These are phyloP conservation scores for Backusella psychrophila DNA, from an alignment of 192 early-diverging fungal genomes.

Conservation along the genomic window DNA sequence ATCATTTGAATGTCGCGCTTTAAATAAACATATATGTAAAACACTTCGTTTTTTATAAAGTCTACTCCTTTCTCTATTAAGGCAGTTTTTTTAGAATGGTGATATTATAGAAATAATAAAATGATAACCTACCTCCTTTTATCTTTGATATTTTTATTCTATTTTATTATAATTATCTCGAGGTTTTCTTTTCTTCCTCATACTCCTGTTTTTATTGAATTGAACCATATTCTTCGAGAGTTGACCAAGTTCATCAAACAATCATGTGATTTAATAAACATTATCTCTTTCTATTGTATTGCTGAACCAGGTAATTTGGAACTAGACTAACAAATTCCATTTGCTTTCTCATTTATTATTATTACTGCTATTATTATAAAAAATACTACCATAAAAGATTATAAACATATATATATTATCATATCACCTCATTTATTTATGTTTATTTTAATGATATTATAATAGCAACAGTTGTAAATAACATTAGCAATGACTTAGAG, in stretches of 20 bases:
- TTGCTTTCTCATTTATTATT: neutral
- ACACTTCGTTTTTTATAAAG: neutral
- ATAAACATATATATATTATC: neutral
- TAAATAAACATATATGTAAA: neutral
- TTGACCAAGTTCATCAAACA: neutral
- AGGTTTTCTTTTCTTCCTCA: neutral
- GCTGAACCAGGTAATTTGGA: neutral
- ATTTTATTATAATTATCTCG: neutral
- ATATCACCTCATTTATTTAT: neutral
- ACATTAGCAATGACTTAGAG: neutral
- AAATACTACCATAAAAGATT: neutral
- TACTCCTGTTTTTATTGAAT: conserved; percentile 4
- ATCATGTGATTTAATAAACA: conserved; percentile 5
- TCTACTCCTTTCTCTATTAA: neutral
- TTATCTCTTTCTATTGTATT: neutral
- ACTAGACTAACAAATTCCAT: neutral
- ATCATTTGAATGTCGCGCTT: neutral
- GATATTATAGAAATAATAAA: neutral
- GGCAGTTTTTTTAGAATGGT: neutral
- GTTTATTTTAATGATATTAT: neutral
- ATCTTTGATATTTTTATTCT: neutral
- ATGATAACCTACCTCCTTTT: neutral
- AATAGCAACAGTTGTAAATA: neutral
- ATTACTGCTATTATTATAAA: neutral
- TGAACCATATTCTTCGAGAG: conserved; percentile 3